A percentile compares a stretch with the other conserved stretches of the same genome.
phyloP scores from a whole-genome alignment of 2,329 filamentous ascomycete species.

The Fusarium chuoi region DNA sequence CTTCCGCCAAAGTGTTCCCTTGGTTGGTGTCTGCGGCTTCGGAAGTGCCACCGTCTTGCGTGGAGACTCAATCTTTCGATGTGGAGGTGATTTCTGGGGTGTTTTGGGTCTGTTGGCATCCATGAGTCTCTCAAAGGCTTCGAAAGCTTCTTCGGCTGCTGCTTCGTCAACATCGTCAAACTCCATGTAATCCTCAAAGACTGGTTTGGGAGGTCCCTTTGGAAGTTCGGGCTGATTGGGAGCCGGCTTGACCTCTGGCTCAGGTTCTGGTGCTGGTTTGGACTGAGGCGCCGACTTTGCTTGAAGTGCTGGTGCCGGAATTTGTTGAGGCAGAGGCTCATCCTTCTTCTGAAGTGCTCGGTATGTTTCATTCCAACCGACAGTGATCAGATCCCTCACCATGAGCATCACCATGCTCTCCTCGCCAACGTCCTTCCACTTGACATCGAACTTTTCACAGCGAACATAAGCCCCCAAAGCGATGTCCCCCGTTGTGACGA shows the following conservation, averaged over 20 bases:
- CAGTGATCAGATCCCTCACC: slow-evolving; percentile 55
- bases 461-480: slow-evolving; percentile 61
- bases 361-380: slow-evolving; percentile 61
- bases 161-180: slow-evolving; percentile 36
- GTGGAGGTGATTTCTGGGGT: not conserved
- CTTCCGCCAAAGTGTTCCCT: not conserved
- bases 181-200: not conserved
- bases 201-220: not conserved
- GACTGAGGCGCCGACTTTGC: not conserved
- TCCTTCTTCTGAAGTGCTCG: slow-evolving; percentile 33
- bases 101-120: slow-evolving; percentile 30
- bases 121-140: slow-evolving; percentile 51
- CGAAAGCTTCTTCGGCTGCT: slow-evolving; percentile 50
- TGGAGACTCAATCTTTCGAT: not conserved
- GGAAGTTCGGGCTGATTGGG: not conserved
- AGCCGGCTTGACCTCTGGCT: not conserved
- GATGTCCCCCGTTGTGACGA: slow-evolving; percentile 59
- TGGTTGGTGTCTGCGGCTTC: not conserved
- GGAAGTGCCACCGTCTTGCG: not conserved
- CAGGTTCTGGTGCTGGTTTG: not conserved
- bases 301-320: not conserved
- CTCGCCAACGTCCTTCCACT: slow-evolving; percentile 35
- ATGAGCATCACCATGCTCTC: slow-evolving; percentile 56
- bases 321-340: not conserved
- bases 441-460: slow-evolving; percentile 55